Conservation (phyloP, 768 basidiomycete genomes). For the Boletales sp. region DNA sequence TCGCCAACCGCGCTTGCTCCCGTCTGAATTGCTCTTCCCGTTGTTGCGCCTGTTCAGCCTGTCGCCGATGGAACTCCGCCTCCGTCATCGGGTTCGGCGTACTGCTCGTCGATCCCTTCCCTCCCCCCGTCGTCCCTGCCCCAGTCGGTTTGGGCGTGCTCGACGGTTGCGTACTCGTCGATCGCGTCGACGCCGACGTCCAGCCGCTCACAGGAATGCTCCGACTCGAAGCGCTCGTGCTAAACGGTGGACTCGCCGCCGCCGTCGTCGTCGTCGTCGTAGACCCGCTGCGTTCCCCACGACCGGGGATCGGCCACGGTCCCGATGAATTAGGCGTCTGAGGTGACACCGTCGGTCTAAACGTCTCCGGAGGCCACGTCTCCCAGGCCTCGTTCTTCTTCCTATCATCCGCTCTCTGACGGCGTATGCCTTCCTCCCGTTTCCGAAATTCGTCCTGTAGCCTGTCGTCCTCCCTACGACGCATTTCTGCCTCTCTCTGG, state of each 20-base stretch:
- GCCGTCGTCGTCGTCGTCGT: no score
- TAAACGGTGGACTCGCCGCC: conserved; percentile 30
- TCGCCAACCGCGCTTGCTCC: conserved; percentile 62
- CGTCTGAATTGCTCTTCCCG: conserved; percentile 69
- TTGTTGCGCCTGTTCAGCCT: conserved; percentile 57
- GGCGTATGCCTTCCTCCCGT: conserved; percentile 31
- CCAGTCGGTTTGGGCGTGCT: conserved; percentile 25
- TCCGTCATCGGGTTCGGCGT: conserved; percentile 34
- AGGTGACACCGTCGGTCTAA: conserved; percentile 23
- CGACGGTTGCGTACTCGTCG: conserved; percentile 21
- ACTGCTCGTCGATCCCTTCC: conserved; percentile 12
- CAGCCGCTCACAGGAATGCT: conserved; percentile 25
- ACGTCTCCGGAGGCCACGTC: conserved; percentile 24
- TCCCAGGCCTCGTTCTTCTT: conserved; percentile 29
- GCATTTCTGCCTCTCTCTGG: conserved; percentile 29
- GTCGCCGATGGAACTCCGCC: conserved; percentile 59
- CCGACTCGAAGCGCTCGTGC: conserved; percentile 27
- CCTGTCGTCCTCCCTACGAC: conserved; percentile 27
- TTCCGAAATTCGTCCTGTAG: conserved; percentile 27
- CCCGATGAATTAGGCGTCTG: conserved; percentile 27
- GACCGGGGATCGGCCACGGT: conserved; percentile 32
- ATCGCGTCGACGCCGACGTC: conserved; percentile 28
- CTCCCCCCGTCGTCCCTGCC: conserved; percentile 19
- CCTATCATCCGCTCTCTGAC: conserved; percentile 30
- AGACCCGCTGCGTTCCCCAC: conserved; percentile 30